Evolutionary conservation across 2,329 filamentous ascomycete genomes (phyloP).

Genomic region (Mariannaea sp.): DNA sequence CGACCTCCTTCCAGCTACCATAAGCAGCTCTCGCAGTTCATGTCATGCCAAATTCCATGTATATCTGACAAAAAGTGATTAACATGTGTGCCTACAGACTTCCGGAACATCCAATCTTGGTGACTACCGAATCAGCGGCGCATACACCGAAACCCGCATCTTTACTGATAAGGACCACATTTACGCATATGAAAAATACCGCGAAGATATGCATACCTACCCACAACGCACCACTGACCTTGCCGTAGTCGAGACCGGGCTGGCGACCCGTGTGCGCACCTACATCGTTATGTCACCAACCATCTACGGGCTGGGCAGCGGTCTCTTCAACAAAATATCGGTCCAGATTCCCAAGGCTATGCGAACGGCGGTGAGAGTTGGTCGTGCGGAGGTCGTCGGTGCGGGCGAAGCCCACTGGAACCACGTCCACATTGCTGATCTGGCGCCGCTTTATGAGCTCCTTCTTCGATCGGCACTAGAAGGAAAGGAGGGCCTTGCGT

Average conservation of each 20-base stretch:
- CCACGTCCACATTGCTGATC: neutral
- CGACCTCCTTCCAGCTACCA: no score
- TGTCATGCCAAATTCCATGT: no score
- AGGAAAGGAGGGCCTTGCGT: neutral
- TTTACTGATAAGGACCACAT: neutral
- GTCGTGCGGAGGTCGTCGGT: neutral
- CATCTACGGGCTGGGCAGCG: conserved; percentile 53
- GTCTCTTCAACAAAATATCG: conserved; percentile 43
- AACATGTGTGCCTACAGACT: no score
- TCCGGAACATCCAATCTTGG: no score
- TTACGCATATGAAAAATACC: neutral
- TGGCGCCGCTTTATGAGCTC: neutral
- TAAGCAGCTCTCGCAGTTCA: no score
- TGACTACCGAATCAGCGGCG: no score
- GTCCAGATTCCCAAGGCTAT: neutral
- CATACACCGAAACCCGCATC: neutral
- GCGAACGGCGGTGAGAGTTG: neutral
- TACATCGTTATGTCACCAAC: conserved; percentile 52
- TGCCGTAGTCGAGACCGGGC: conserved; percentile 46
- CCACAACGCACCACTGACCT: conserved; percentile 28
- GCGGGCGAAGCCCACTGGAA: neutral
- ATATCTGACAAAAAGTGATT: no score
- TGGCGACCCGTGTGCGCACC: conserved; percentile 48
- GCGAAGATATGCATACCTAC: neutral
- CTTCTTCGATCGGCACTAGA: neutral